Conservation (phyloP, 225 moss, liverwort and hornwort species). For the Pseudisothecium myosuroides region DNA sequence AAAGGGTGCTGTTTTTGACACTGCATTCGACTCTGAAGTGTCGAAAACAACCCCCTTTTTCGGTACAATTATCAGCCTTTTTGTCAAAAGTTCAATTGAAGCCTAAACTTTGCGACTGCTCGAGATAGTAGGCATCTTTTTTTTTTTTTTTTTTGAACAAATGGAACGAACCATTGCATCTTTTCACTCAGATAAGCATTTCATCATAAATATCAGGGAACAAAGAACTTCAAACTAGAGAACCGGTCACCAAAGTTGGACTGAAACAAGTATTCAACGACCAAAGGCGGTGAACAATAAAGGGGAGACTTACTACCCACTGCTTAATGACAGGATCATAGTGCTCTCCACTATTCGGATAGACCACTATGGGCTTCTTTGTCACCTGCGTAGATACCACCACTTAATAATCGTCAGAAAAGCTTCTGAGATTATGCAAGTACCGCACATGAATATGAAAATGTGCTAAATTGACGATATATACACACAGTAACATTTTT, state of each 20-base stretch:
- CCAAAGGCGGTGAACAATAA: neutral
- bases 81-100: neutral
- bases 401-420: neutral
- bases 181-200: neutral
- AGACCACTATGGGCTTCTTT: conserved; percentile 82
- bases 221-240: neutral
- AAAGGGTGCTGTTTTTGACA: neutral
- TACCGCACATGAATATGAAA: neutral
- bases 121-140: neutral
- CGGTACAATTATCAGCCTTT: neutral
- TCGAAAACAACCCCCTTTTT: neutral
- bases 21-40: neutral
- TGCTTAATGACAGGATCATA: conserved; percentile 69
- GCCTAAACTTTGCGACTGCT: neutral
- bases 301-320: conserved; percentile 75
- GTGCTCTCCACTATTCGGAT: conserved; percentile 94
- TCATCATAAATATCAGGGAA: neutral
- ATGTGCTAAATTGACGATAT: neutral
- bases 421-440: neutral
- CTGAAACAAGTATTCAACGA: neutral
- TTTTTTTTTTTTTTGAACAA: too few relatives aligned
- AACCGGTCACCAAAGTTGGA: neutral
- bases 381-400: conserved; percentile 48
- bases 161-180: too few relatives aligned
- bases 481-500: neutral